phyloP scores from a whole-genome alignment of 371 early-diverging fungal species.

The Encephalitozoon cuniculi region DNA sequence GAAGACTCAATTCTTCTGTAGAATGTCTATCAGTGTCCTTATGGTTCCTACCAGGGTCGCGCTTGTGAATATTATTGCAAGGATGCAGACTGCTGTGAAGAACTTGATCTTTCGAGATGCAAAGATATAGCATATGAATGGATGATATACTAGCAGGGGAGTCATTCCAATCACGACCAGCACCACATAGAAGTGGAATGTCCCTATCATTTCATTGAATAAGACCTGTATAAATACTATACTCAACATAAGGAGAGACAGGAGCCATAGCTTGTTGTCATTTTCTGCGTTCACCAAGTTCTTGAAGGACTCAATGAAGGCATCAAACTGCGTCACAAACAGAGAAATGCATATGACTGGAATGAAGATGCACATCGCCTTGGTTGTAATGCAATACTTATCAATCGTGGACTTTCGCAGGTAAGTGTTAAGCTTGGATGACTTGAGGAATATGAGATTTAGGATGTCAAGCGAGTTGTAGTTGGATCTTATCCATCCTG shows the following conservation, averaged over 20 bases:
- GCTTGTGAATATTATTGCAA: constrained; percentile 5
- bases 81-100: constrained; percentile 1
- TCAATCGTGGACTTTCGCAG: background rate
- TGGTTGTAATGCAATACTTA: constrained; percentile 3
- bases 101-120: background rate
- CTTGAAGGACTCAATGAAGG: background rate
- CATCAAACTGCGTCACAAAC: constrained; percentile 5
- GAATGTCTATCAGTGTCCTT: constrained; percentile 1
- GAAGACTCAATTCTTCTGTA: background rate
- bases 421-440: background rate
- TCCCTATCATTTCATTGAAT: background rate
- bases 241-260: background rate
- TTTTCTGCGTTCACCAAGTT: background rate
- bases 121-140: constrained; percentile 4
- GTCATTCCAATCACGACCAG: background rate
- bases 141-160: constrained; percentile 3
- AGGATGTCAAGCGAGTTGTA: constrained; percentile 1
- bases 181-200: constrained; percentile 2
- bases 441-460: background rate
- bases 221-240: background rate
- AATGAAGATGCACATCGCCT: background rate
- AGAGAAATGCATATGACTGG: background rate
- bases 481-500: background rate
- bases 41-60: background rate
- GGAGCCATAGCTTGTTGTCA: background rate